Base-by-base conservation (phyloP, 768 basidiomycete genomes). In the Hortiboletus campestris region DNA sequence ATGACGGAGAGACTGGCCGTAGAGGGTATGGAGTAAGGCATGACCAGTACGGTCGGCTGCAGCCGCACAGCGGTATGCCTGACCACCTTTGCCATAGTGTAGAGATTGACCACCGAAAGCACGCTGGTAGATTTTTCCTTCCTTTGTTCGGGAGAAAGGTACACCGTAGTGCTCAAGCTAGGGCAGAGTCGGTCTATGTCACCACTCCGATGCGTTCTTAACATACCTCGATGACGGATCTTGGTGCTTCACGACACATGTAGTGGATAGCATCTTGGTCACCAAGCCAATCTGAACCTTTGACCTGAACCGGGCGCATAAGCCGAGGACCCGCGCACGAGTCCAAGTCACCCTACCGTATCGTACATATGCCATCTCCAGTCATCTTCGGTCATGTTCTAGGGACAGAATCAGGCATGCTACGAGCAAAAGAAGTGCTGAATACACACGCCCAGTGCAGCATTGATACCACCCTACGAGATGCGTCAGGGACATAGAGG, bases 361-460 rank as follows among this genome's bases (percentile, higher is more conserved):
- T 93, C 92, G 67, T 94, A 96, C 94, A 96, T 97, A 70, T 97
- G 95, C 95, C 94, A 97, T 75, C 94, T 79, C 94, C 95, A 98
- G 72, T 98, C 94, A 68, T 98, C 97, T 76, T 99, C 97, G 5
- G 94, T 97, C 94, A 98, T 95, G 77, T 98, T 97, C 86, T 93
- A 69, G 34, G 48, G 31, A 43, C 14, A 35, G 20, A 20, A 31
- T 45, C 35, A 51, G 54, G 20, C 39, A 12, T 44, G 59, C 20
- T 49, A 63, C 59, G 2, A 56, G 28, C 46, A 14, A 22, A 51
- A 44, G 41, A 41, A 9, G 48, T 35, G 2, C 19, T 53, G 60
- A 19, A 39, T 12, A 79, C 86, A 64, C 71, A 94, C 91, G 62
- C 94, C 94, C 50, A 97, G 84, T 51, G 94, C 94, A 65, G 94